phyloP scores from a whole-genome alignment of 2,329 filamentous ascomycete species.

The Neopestalotiopsis rosae region DNA sequence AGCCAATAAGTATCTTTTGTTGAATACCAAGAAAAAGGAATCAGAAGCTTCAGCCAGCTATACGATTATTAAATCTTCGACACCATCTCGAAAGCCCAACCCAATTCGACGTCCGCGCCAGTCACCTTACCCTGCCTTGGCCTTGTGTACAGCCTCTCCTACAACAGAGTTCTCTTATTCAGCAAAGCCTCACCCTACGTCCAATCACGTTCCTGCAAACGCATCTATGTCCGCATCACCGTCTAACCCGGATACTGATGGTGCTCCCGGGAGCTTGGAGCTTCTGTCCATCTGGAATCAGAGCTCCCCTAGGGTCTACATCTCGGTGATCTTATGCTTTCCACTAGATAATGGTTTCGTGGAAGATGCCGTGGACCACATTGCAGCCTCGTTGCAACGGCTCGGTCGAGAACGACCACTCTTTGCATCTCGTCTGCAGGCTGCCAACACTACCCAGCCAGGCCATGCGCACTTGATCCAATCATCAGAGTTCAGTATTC shows the following conservation, averaged over 20 bases:
- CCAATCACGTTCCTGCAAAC: slow-evolving; percentile 4
- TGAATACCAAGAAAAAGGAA: neutral
- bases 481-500: slow-evolving; percentile 33
- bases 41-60: neutral
- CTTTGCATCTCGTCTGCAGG: slow-evolving; percentile 35
- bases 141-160: neutral
- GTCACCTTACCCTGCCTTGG: neutral
- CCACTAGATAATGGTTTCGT: slow-evolving; percentile 31
- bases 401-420: slow-evolving; percentile 35
- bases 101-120: neutral
- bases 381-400: slow-evolving; percentile 31
- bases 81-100: neutral
- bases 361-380: slow-evolving; percentile 29
- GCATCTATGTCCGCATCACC: slow-evolving; percentile 13
- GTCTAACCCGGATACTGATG: slow-evolving; percentile 18
- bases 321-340: slow-evolving; percentile 39
- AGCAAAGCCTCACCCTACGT: neutral
- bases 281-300: slow-evolving; percentile 40
- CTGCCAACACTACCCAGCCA: slow-evolving; percentile 26
- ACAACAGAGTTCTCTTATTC: neutral
- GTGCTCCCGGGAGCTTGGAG: slow-evolving; percentile 28
- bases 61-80: slow-evolving; percentile 3
- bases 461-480: slow-evolving; percentile 28
- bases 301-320: slow-evolving; percentile 38
- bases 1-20: neutral